Conservation (phyloP, 805 yeast genomes). For the Candida dendrica region DNA sequence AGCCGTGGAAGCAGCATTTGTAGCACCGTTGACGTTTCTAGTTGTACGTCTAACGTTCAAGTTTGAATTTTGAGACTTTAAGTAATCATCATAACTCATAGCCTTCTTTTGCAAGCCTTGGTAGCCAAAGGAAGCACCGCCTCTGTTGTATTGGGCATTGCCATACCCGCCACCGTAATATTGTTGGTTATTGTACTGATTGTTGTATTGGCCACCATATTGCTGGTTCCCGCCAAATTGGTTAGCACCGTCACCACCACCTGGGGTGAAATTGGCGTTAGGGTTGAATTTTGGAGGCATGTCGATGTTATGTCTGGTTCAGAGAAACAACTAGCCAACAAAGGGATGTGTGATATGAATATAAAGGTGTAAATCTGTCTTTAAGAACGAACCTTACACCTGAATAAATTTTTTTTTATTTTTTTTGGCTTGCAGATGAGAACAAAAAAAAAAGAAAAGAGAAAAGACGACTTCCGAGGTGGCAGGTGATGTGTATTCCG, state of each 20-base stretch:
- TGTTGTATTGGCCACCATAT: constrained; percentile 1
- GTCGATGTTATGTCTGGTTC: too few species aligned
- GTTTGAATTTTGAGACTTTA: constrained; percentile 7
- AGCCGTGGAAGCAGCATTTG: background rate
- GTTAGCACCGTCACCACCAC: constrained; percentile 9
- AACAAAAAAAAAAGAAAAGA: background rate
- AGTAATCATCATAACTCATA: constrained; percentile 19
- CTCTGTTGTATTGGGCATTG: background rate
- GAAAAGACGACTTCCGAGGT: background rate
- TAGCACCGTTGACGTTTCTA: background rate
- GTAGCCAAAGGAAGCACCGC: constrained; percentile 8
- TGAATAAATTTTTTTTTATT: background rate
- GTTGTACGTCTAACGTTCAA: constrained; percentile 3
- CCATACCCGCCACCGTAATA: background rate
- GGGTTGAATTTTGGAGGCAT: constrained; percentile 38
- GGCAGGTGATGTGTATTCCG: too few species aligned
- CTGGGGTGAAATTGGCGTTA: constrained; percentile 26
- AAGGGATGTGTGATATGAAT: background rate
- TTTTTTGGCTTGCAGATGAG: background rate
- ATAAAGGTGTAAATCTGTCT: background rate
- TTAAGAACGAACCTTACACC: background rate
- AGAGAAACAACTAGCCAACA: background rate
- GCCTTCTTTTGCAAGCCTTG: constrained; percentile 16
- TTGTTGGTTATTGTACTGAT: too few species aligned
- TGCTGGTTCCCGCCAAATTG: background rate